Evolutionary conservation across 1,284 basidiomycete genomes (phyloP), one percentile per base, ranked within the genome.

Genomic region (Bondarzewia mesenterica): DNA sequence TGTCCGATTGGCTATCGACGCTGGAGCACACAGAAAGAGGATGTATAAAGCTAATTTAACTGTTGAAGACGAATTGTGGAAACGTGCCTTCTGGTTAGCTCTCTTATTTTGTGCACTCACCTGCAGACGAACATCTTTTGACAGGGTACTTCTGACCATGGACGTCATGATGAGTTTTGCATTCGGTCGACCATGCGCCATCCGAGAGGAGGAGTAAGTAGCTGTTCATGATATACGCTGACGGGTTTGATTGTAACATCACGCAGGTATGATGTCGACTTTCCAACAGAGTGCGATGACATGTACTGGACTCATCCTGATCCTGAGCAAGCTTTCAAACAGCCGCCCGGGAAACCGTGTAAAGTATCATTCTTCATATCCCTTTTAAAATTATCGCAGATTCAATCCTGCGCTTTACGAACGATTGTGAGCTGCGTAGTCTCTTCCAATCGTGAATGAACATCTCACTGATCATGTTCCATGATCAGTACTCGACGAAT

Each of bases 251-350:
- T 6, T 20, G n/a, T 26, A 26, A 25, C 43, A 12, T 40, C 4
- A 40, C 29, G 18, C 50, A 85, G 82, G 58, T 84, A 88, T 55
- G 89, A 93, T 57, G 66, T 88, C 4, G 83, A 88, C 10, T 44
- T 85, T 43, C 89, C 89, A 0, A 66, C 88, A 8, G 87, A 89
- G 58, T 82, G 93, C 6, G 86, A 93, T 53, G 92, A 94, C 58
- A 87, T 91, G 56, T 90, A 82, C 58, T 92, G 87, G 89, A 77
- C 78, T 56, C 60, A 68, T 47, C 67, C 72, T 3, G 69, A 75
- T 50, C 69, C 74, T 4, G 60, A 70, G 16, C 49, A 63, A 42
- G 67, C 68, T 15, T 86, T 85, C 60, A 69, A 68, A 48, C 89
- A 91, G 56, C 89, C 89, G 0, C 58, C 64, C 5, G 77, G 69